Evolutionary conservation across 768 basidiomycete species (phyloP).

Genomic region (Auricularia sp.): DNA sequence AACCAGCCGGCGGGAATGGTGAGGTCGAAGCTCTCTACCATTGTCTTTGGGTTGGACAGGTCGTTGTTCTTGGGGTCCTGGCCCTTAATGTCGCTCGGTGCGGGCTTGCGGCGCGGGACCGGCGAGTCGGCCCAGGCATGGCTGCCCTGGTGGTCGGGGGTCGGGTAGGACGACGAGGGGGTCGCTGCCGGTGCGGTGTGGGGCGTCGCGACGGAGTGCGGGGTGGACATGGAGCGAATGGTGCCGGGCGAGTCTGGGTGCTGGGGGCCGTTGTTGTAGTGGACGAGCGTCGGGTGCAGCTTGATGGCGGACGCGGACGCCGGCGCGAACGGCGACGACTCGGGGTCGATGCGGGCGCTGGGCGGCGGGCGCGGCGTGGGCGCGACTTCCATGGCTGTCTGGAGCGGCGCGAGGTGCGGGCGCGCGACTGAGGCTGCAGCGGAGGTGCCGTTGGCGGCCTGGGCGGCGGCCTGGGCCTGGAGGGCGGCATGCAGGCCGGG

Average conservation of each 20-base stretch:
- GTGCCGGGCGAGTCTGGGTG: constrained; percentile 16
- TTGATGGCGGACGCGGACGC: neutral
- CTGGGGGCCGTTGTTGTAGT: neutral
- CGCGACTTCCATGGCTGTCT: neutral
- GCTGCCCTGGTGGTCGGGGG: constrained; percentile 10
- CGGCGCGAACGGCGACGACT: neutral
- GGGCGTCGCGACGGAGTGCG: constrained; percentile 18
- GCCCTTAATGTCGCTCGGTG: constrained; percentile 43
- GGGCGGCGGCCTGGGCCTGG: neutral
- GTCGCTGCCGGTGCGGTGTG: constrained; percentile 16
- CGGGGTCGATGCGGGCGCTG: constrained; percentile 1
- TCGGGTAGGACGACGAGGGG: constrained; percentile 12
- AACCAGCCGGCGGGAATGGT: neutral
- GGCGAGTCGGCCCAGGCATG: constrained; percentile 17
- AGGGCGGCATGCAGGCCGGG: constrained; percentile 21
- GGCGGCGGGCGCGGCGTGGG: constrained; percentile 1
- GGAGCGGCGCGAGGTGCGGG: constrained; percentile 1
- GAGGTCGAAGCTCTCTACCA: neutral
- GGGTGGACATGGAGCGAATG: constrained; percentile 19
- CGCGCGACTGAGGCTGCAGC: neutral
- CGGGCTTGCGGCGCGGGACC: constrained; percentile 4
- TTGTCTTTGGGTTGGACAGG: constrained; percentile 54
- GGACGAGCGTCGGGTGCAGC: neutral
- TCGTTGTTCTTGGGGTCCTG: constrained; percentile 74
- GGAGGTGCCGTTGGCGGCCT: neutral